Percentiles rank a stretch among this genome's conserved stretches.
Conservation (phyloP, 805 yeast genomes). For the Yamadazyma endophytica region DNA sequence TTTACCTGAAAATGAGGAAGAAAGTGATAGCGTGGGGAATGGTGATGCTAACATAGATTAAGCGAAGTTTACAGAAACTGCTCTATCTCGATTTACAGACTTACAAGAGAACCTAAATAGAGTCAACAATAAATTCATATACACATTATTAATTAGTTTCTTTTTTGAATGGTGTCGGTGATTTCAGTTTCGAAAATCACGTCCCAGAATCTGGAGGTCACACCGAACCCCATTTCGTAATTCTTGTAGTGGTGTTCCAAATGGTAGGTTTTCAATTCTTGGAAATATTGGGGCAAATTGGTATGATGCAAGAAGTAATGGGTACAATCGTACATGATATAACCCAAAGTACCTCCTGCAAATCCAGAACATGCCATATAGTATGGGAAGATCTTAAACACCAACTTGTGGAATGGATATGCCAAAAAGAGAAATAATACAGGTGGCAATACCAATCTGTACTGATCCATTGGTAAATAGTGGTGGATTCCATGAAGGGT, state of each 20-base stretch:
- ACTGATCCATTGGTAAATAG: conserved; percentile 93
- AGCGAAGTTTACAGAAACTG: background rate
- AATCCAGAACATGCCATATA: conserved; percentile 87
- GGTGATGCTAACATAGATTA: background rate
- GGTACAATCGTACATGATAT: conserved; percentile 86
- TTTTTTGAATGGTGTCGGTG: conserved; percentile 46
- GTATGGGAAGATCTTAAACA: conserved; percentile 73
- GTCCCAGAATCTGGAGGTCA: conserved; percentile 93
- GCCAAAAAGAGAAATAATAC: conserved; percentile 69
- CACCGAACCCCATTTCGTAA: conserved; percentile 96
- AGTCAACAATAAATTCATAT: background rate
- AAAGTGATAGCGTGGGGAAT: background rate
- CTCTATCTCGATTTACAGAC: background rate
- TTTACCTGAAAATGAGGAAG: conserved; percentile 19
- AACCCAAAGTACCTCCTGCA: conserved; percentile 95
- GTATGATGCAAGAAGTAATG: conserved; percentile 93
- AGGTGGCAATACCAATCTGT: conserved; percentile 96
- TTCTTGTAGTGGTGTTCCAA: conserved; percentile 97
- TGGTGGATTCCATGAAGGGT: conserved; percentile 95
- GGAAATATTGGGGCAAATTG: conserved; percentile 70
- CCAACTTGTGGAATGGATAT: conserved; percentile 75
- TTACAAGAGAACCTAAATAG: background rate
- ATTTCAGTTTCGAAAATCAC: conserved; percentile 80
- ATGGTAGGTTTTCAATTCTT: conserved; percentile 82
- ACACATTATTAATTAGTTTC: conserved; percentile 14